phyloP scores from a whole-genome alignment of 352 stramenopile species.

The Phytophthora tubulina region DNA sequence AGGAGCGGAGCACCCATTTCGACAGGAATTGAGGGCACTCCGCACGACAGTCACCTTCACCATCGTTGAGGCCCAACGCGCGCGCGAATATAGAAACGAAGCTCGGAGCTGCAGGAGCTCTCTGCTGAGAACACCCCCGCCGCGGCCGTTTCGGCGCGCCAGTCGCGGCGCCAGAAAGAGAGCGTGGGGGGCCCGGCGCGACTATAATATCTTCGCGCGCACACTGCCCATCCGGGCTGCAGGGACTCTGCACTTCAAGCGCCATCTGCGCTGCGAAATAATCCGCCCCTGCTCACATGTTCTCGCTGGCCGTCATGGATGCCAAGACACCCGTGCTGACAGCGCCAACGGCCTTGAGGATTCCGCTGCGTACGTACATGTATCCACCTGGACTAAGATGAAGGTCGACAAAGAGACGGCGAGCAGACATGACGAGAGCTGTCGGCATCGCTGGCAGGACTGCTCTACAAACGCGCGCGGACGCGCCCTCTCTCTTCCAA shows the following conservation, averaged over 20 bases:
- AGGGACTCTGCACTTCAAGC: slow-evolving; percentile 1
- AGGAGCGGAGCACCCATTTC: slow-evolving; percentile 14
- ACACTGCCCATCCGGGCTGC: slow-evolving; percentile 6
- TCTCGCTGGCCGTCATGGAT: not conserved
- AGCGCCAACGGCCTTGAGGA: slow-evolving; percentile 6
- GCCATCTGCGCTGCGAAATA: slow-evolving; percentile 24
- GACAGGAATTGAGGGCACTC: not conserved
- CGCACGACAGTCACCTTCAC: slow-evolving; percentile 8
- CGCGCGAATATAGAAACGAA: slow-evolving; percentile 12
- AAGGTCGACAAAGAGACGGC: slow-evolving; percentile 27
- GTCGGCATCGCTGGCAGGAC: not conserved
- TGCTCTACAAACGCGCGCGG: not conserved
- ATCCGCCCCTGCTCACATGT: slow-evolving; percentile 14
- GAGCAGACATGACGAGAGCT: not conserved
- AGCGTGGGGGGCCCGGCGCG: not conserved
- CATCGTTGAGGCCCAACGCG: slow-evolving; percentile 15
- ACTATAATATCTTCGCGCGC: slow-evolving; percentile 17
- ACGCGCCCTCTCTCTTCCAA: not conserved
- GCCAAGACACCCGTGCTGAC: not conserved
- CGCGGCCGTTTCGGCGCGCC: not conserved
- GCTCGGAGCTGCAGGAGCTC: slow-evolving; percentile 6
- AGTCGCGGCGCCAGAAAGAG: slow-evolving; percentile 1
- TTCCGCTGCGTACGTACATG: not conserved
- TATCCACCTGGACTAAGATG: slow-evolving; percentile 22
- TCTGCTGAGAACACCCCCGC: not conserved